These are phyloP conservation scores for Metarhizium humberi DNA, from an alignment of 2,329 filamentous ascomycete species.

Conservation along the genomic window DNA sequence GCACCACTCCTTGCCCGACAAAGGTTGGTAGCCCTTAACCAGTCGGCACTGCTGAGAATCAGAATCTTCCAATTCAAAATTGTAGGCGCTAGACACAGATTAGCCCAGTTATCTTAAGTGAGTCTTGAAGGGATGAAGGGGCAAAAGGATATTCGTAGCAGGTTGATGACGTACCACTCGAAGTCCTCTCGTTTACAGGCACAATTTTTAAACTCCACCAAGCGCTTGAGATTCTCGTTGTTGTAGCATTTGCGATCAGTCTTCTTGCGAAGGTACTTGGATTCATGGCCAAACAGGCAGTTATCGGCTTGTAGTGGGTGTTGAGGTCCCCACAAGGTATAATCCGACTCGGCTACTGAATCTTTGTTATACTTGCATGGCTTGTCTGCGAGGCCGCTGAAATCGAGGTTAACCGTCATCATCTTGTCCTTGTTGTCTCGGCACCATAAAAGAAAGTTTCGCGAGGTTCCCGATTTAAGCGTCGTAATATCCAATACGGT, in stretches of 20 bases:
- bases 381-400: conserved; percentile 66
- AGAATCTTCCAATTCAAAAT: conserved; percentile 70
- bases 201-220: conserved; percentile 72
- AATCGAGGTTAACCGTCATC: conserved; percentile 78
- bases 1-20: conserved; percentile 42
- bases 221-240: conserved; percentile 57
- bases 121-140: background rate
- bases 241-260: conserved; percentile 74
- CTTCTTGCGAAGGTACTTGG: conserved; percentile 87
- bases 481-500: conserved; percentile 75
- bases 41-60: conserved; percentile 67
- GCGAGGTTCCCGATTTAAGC: conserved; percentile 77
- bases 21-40: conserved; percentile 61
- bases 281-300: conserved; percentile 87
- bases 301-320: conserved; percentile 71
- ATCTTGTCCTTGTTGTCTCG: conserved; percentile 45
- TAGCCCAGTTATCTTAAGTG: background rate
- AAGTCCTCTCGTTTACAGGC: conserved; percentile 77
- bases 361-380: conserved; percentile 62
- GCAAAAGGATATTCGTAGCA: background rate
- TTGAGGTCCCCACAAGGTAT: conserved; percentile 77
- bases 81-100: conserved; percentile 62
- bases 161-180: conserved; percentile 58
- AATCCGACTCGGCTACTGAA: conserved; percentile 48
- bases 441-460: conserved; percentile 89